Base-by-base conservation (phyloP, 225 moss, liverwort and hornwort species). In the Polytrichum commune region DNA sequence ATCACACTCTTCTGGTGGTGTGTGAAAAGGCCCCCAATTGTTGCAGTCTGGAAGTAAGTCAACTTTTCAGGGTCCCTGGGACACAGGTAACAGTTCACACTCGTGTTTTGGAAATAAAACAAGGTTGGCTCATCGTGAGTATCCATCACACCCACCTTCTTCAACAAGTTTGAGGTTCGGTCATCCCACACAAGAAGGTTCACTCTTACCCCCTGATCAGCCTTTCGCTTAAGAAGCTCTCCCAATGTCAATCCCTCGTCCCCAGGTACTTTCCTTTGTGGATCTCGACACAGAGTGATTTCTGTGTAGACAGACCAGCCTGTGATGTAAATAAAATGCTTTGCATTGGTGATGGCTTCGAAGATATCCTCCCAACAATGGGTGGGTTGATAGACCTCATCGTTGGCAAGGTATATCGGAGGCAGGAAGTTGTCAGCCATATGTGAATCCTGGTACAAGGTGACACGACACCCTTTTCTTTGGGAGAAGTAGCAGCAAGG, bases 101-200 rank as follows among this genome's bases (percentile, higher is more conserved):
- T 81, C 22, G 55, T 54, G 55, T 75, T 65, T 62, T 60, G 76
- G 61, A 87, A 87, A 57, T 67, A 87, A 33, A 75, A 66, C 53
- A 72, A 60, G 20, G 87, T 87, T 5, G 73, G 72, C 72, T 87
- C 84, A 29, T 87, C 84, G 27, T 87, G 87, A 32, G 87, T 87
- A 46, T 53, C 30, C 87, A 87, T 87, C 46, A 84, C 77, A 61
- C 87, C 87, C 19, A 75, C 77, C 72, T 87, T 79, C 9, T 69
- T 79, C 64, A 87, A 72, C 74, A 75, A 81, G 53, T 76, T 77
- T 26, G 96, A 96, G 32, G 96, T 92, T 60, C 93, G 77, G 54
- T 96, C 96, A 75, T 96, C 92, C 96, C 96, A 96, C 16, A 92
- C 90, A 80, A 96, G 80, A 27, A 96, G 83, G 69, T 96, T 96